phyloP scores from a whole-genome alignment of 2,329 filamentous ascomycete species.

The Colletotrichum tropicale region DNA sequence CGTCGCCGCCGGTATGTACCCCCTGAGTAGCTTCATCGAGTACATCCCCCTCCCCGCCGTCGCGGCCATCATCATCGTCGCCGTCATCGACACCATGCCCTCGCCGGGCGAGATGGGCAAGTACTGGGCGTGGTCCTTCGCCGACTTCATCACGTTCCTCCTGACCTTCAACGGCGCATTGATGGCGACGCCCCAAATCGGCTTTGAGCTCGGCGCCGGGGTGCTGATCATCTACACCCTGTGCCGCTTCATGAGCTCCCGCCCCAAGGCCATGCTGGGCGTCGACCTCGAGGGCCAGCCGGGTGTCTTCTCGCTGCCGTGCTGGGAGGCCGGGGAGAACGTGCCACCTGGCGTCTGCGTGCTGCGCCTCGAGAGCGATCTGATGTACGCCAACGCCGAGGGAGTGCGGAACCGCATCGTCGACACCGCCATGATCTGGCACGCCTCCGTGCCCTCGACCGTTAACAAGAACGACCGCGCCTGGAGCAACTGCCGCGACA shows the following conservation, averaged over 20 bases:
- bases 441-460: neutral
- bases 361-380: neutral
- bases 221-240: neutral
- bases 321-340: neutral
- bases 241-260: neutral
- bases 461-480: neutral
- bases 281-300: neutral
- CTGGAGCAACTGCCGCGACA: neutral
- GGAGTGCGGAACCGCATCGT: neutral
- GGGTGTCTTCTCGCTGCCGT: neutral
- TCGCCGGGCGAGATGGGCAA: neutral
- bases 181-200: neutral
- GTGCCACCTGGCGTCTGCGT: neutral
- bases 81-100: neutral
- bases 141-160: neutral
- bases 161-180: neutral
- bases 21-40: neutral
- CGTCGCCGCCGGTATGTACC: neutral
- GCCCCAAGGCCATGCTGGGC: neutral
- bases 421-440: neutral
- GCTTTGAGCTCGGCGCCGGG: neutral
- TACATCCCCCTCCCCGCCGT: neutral
- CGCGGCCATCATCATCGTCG: neutral
- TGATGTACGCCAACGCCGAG: neutral
- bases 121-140: neutral